Evolutionary conservation across 2,329 filamentous ascomycete genomes (phyloP), one percentile per base, ranked within the genome.

Genomic region (Sporothrix mexicana): DNA sequence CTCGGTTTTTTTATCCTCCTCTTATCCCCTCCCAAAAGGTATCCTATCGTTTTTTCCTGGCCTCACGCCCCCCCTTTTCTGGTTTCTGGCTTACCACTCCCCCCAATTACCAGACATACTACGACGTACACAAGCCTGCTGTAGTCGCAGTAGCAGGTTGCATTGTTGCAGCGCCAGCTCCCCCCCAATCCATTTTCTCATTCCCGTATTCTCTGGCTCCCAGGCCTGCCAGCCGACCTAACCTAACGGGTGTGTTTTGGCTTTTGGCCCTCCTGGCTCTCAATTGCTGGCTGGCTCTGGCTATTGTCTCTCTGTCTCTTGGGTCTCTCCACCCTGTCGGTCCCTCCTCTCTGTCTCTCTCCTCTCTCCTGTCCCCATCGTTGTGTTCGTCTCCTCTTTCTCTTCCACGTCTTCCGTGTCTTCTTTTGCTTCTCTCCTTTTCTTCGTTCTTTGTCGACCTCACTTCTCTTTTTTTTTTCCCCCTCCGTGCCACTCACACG

Each of bases 331-430:
- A 25, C 36, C 36, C 30, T 25, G 30, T 13, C 17, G 20, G 12
- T 45, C n/a, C n/a, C 10, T 20, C 13, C 41, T 66, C 36, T 41
- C 55, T 36, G 55, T 71, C 74, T 71, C 47, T 73, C 72, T 30
- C 43, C 53, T 20, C 36, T 71, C 30, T 23, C 57, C 69, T 67
- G 79, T 79, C 75, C 77, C 73, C 76, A 75, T 75, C 71, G 74
- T 66, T 64, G n/a, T 13, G 59, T 75, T 77, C 72, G 75, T 72
- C 72, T 69, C 73, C 73, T 72, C 72, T 72, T 51, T 73, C 70
- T 23, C 59, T 66, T 74, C 71, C 49, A 73, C 69, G 72, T 74
- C 70, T 49, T 70, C 70, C 13, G 55, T 15, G 23, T 66, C 41
- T 64, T 69, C 61, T n/a, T 43, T 36, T 74, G 78, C 70, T 76